phyloP scores from a whole-genome alignment of 2,329 filamentous ascomycete species.

The Verticillium klebahnii region DNA sequence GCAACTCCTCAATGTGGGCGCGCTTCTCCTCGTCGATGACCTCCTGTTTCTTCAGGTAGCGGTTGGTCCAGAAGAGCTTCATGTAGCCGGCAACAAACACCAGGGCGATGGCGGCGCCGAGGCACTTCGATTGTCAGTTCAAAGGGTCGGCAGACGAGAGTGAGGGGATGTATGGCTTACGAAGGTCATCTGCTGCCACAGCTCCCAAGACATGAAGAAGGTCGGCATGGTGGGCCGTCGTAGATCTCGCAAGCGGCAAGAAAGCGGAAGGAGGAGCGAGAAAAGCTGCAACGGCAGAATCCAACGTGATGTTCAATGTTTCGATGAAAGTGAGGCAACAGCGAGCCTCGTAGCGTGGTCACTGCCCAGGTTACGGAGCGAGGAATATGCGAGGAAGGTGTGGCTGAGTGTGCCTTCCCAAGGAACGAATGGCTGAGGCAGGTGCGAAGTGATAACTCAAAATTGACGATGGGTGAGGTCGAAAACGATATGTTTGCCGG shows the following conservation, averaged over 20 bases:
- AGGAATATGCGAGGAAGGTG: neutral
- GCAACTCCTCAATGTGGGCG: slow-evolving; percentile 47
- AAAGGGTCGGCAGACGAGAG: slow-evolving; percentile 1
- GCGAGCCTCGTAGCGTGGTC: neutral
- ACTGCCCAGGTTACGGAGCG: neutral
- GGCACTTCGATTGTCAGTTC: slow-evolving; percentile 46
- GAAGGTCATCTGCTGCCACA: slow-evolving; percentile 90
- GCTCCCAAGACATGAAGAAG: slow-evolving; percentile 67
- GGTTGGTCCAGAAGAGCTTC: slow-evolving; percentile 63
- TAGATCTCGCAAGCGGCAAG: no score
- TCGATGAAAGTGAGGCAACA: neutral
- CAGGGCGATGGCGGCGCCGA: slow-evolving; percentile 64
- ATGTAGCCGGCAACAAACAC: slow-evolving; percentile 65
- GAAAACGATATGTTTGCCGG: neutral
- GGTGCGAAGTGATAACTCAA: neutral
- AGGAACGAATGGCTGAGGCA: neutral
- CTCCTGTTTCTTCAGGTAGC: slow-evolving; percentile 51
- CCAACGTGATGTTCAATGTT: no score
- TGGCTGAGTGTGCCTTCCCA: neutral
- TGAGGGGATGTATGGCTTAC: slow-evolving; percentile 47
- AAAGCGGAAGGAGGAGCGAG: neutral
- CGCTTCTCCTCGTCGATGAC: slow-evolving; percentile 63
- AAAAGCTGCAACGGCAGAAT: no score
- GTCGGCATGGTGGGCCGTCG: slow-evolving; percentile 20
- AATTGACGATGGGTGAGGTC: neutral